Evolutionary conservation across 2,329 filamentous ascomycete genomes (phyloP).

Genomic region (Penicillium italicum): DNA sequence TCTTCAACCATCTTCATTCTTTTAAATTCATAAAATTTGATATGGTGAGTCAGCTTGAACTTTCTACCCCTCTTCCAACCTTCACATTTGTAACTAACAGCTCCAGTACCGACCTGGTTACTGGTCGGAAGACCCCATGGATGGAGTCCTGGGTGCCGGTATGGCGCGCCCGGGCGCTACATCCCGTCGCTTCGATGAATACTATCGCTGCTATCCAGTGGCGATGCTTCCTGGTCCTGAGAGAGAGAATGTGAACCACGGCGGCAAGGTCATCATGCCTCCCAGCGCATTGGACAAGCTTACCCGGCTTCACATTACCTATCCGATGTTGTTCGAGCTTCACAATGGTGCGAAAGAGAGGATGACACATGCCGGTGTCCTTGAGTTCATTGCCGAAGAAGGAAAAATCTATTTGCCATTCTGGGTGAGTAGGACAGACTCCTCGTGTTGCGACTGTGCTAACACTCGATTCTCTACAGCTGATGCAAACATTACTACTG

Average conservation of each 20-base stretch:
- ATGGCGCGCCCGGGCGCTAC: conserved; percentile 50
- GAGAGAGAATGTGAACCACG: conserved; percentile 85
- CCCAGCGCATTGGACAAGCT: conserved; percentile 95
- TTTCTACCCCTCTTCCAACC: neutral
- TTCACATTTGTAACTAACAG: conserved; percentile 15
- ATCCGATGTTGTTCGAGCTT: conserved; percentile 94
- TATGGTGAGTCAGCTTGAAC: conserved; percentile 25
- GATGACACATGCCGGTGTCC: conserved; percentile 86
- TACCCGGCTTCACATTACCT: conserved; percentile 91
- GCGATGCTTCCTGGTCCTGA: conserved; percentile 91
- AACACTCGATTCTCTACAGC: conserved; percentile 48
- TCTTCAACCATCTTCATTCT: conserved; percentile 2
- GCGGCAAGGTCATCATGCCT: conserved; percentile 97
- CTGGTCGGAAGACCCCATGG: conserved; percentile 53
- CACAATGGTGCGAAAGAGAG: conserved; percentile 78
- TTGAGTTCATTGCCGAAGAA: conserved; percentile 97
- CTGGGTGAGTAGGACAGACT: conserved; percentile 60
- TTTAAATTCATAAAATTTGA: neutral
- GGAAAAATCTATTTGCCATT: conserved; percentile 93
- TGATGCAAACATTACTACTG: conserved; percentile 87
- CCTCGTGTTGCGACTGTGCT: conserved; percentile 7
- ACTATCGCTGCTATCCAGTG: conserved; percentile 95
- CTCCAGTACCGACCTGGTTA: conserved; percentile 46
- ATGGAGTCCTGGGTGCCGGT: conserved; percentile 52
- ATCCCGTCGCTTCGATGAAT: conserved; percentile 88